Conservation (phyloP, 495 filamentous ascomycete species). For the Hapsidospora chrysogenum region DNA sequence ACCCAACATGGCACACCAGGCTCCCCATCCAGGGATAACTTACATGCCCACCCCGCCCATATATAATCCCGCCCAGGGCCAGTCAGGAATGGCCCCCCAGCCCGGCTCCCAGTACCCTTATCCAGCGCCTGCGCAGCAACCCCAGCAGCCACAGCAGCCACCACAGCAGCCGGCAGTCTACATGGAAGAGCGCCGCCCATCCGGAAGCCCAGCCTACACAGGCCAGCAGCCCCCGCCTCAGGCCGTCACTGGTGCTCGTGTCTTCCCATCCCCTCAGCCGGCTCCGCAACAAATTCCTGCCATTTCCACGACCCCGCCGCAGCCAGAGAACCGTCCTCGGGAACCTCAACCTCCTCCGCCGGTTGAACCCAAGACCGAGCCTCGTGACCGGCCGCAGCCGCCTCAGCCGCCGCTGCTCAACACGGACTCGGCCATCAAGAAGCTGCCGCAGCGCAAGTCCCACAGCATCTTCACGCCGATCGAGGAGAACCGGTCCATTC, state of each 20-base stretch:
- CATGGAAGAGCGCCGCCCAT: conserved; percentile 9
- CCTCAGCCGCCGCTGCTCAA: conserved; percentile 25
- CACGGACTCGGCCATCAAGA: conserved; percentile 38
- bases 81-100: conserved; percentile 28
- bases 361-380: conserved; percentile 30
- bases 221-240: conserved; percentile 1
- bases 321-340: conserved; percentile 9
- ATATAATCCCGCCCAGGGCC: conserved; percentile 53
- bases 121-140: conserved; percentile 17
- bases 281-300: conserved; percentile 13
- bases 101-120: conserved; percentile 32
- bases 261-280: conserved; percentile 23
- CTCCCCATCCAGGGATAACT: conserved; percentile 55
- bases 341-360: conserved; percentile 21
- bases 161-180: conserved; percentile 11
- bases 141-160: conserved; percentile 8
- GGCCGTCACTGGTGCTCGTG: conserved; percentile 6
- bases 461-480: conserved; percentile 96
- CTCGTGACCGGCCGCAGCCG: conserved; percentile 15
- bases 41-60: conserved; percentile 71
- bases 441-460: conserved; percentile 55
- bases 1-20: conserved; percentile 52
- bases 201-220: conserved; percentile 21
- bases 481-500: conserved; percentile 75
- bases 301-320: conserved; percentile 24